A percentile compares a stretch with the other conserved stretches of the same genome.
Conservation (phyloP, 371 early-diverging fungal species). For the Parasitella parasitica region DNA sequence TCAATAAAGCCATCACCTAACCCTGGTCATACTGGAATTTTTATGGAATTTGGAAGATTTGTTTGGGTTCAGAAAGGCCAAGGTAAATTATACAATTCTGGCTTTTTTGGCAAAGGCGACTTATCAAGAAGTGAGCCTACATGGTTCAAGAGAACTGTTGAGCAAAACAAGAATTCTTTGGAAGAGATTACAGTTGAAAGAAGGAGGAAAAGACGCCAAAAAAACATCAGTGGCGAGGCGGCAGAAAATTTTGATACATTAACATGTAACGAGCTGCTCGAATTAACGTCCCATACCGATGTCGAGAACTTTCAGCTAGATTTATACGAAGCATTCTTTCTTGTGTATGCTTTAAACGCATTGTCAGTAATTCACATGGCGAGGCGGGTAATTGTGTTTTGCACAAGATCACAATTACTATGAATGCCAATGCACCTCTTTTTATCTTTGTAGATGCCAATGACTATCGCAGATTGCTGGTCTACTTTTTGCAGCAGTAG, state of each 20-base stretch:
- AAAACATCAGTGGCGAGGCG: not conserved
- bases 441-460: not conserved
- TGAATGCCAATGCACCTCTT: not conserved
- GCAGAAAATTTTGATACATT: not conserved
- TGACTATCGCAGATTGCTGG: constrained; percentile 43
- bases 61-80: constrained; percentile 46
- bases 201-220: constrained; percentile 45
- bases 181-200: constrained; percentile 53
- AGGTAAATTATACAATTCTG: constrained; percentile 56
- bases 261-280: constrained; percentile 11
- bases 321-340: constrained; percentile 68
- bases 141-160: constrained; percentile 47
- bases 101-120: constrained; percentile 85
- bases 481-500: constrained; percentile 24
- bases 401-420: too few species aligned
- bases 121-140: constrained; percentile 82
- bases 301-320: constrained; percentile 61
- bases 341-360: constrained; percentile 57
- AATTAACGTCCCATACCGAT: constrained; percentile 20
- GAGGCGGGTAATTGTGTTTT: constrained; percentile 22
- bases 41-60: constrained; percentile 36
- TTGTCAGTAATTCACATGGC: constrained; percentile 37
- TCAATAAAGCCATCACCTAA: not conserved
- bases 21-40: constrained; percentile 16
- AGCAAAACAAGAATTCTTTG: constrained; percentile 14